A percentile compares a stretch with the other conserved stretches of the same genome.
phyloP scores from a whole-genome alignment of 2,329 filamentous ascomycete genomes.

The Macroventuria anomochaeta region DNA sequence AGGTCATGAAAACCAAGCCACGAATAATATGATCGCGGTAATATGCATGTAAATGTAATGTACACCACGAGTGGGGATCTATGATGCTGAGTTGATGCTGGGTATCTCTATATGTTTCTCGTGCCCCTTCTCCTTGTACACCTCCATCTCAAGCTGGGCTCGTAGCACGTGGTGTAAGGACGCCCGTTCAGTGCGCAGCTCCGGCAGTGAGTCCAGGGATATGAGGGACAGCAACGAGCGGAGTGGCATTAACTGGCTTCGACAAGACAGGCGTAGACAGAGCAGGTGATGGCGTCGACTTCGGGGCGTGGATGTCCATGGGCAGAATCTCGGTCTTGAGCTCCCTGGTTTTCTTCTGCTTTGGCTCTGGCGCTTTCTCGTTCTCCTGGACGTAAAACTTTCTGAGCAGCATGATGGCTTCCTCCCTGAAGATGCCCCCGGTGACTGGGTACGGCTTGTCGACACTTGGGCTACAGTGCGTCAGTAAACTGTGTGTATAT shows the following conservation, averaged over 20 bases:
- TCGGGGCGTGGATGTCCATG: conserved; percentile 50
- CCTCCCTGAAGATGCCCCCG: conserved; percentile 86
- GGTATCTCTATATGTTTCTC: conserved; percentile 2
- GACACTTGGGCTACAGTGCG: conserved; percentile 63
- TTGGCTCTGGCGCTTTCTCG: conserved; percentile 74
- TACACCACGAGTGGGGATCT: background rate
- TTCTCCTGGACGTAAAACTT: conserved; percentile 99
- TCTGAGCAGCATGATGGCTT: conserved; percentile 89
- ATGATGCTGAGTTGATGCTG: conserved; percentile 4
- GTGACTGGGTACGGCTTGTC: conserved; percentile 82
- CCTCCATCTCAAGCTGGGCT: background rate
- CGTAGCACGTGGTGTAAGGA: background rate
- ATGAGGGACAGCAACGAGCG: conserved; percentile 11
- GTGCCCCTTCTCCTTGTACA: background rate
- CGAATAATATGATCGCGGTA: background rate
- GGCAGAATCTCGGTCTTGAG: conserved; percentile 65
- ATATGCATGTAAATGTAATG: background rate
- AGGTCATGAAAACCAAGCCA: too few relatives aligned
- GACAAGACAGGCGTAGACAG: conserved; percentile 20
- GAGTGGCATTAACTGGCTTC: background rate
- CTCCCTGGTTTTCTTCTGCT: conserved; percentile 68
- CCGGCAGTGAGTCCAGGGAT: conserved; percentile 10
- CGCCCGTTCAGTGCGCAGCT: background rate
- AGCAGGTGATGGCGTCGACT: conserved; percentile 35
- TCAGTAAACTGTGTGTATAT: conserved; percentile 18